phyloP scores from a whole-genome alignment of 805 yeast species.

The Blastobotrys parvus region DNA sequence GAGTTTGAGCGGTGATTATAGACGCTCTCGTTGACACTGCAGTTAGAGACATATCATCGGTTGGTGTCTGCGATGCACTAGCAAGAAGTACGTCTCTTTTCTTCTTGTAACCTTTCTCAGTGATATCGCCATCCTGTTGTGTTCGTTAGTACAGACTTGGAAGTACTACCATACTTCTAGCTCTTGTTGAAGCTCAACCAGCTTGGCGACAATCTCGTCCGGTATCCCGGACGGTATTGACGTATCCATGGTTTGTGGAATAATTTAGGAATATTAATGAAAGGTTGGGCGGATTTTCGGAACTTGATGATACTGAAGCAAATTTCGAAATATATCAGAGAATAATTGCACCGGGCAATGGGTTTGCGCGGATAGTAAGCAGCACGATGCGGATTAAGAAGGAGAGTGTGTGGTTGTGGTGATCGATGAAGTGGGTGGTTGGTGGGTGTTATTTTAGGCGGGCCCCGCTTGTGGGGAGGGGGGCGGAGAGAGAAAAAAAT shows the following conservation, averaged over 20 bases:
- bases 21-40: slow-evolving; percentile 4
- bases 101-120: slow-evolving; percentile 63
- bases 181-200: slow-evolving; percentile 40
- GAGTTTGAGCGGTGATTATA: not conserved
- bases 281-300: too few relatives aligned
- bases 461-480: too few relatives aligned
- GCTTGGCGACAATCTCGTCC: slow-evolving; percentile 28
- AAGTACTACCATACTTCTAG: slow-evolving; percentile 27
- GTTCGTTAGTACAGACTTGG: not conserved
- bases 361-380: too few relatives aligned
- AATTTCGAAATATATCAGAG: too few relatives aligned
- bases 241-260: slow-evolving; percentile 40
- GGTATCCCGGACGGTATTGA: slow-evolving; percentile 40
- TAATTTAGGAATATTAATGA: too few relatives aligned
- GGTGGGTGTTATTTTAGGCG: too few relatives aligned
- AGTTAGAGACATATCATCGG: slow-evolving; percentile 5
- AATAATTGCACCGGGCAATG: too few relatives aligned
- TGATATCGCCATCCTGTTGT: slow-evolving; percentile 53
- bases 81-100: slow-evolving; percentile 40
- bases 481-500: too few relatives aligned
- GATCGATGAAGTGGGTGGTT: too few relatives aligned
- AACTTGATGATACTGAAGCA: too few relatives aligned
- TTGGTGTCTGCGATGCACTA: slow-evolving; percentile 11
- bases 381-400: too few relatives aligned
- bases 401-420: too few relatives aligned